phyloP scores from a whole-genome alignment of 257 asterid genomes.

The Capsicum chinense region DNA sequence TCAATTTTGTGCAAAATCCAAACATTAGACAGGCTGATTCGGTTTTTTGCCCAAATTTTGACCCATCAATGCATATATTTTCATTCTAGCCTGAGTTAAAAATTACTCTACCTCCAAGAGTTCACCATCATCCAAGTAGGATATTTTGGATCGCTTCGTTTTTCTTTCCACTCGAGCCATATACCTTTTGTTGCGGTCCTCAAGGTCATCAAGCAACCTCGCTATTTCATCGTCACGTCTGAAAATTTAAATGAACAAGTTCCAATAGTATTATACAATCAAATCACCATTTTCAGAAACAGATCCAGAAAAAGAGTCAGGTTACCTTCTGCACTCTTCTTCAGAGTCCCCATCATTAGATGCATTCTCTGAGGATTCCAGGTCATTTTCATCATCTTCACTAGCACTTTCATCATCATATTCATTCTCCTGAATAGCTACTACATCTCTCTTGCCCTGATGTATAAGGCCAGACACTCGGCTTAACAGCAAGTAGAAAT shows the following conservation, averaged over 20 bases:
- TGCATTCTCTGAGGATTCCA: slow-evolving; percentile 45
- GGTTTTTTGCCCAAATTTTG: not conserved
- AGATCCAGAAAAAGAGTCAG: not conserved
- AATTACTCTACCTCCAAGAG: not conserved
- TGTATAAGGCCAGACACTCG: not conserved
- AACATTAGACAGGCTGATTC: not conserved
- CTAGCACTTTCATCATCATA: slow-evolving; percentile 61
- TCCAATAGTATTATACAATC: not conserved
- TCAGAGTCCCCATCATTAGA: slow-evolving; percentile 79
- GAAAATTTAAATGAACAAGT: slow-evolving; percentile 35
- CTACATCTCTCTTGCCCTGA: slow-evolving; percentile 80
- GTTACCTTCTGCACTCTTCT: slow-evolving; percentile 76
- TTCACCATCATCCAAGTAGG: slow-evolving; percentile 52
- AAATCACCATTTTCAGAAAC: not conserved
- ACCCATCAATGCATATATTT: not conserved
- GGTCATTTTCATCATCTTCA: slow-evolving; percentile 58
- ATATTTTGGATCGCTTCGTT: slow-evolving; percentile 64
- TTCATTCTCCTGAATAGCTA: slow-evolving; percentile 71
- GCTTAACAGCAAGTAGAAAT: not conserved
- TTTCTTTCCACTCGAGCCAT: slow-evolving; percentile 72
- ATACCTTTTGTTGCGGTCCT: slow-evolving; percentile 70
- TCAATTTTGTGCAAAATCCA: no score
- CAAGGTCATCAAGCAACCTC: slow-evolving; percentile 46
- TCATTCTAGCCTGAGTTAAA: not conserved
- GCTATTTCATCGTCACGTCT: slow-evolving; percentile 75